phyloP scores from a whole-genome alignment of 352 stramenopile species.

The Globisporangium ultimum region DNA sequence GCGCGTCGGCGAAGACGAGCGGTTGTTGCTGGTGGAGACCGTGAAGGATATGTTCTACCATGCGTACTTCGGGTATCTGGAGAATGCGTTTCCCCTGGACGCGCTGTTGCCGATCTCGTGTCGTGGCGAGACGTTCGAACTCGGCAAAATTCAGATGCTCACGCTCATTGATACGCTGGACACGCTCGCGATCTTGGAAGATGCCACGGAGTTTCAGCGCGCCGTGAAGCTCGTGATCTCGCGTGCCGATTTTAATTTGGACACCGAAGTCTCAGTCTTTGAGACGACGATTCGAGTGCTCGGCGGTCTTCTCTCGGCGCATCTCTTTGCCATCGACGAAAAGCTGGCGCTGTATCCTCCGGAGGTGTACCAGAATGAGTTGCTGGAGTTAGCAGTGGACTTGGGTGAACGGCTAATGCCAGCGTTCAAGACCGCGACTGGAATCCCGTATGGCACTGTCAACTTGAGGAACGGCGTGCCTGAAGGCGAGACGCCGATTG shows the following conservation, averaged over 20 bases:
- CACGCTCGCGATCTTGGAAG: conserved; percentile 84
- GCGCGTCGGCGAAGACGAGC: conserved; percentile 55
- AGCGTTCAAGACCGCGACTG: conserved; percentile 95
- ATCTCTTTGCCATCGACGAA: conserved; percentile 73
- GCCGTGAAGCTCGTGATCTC: conserved; percentile 61
- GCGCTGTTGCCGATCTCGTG: conserved; percentile 74
- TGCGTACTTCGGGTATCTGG: conserved; percentile 83
- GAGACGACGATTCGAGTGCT: conserved; percentile 93
- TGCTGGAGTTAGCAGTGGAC: conserved; percentile 93
- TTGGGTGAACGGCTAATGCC: conserved; percentile 94
- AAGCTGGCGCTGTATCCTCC: conserved; percentile 46
- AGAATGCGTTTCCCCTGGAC: conserved; percentile 80
- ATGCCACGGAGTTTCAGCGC: conserved; percentile 68
- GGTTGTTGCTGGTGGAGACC: conserved; percentile 42
- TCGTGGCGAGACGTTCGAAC: conserved; percentile 64
- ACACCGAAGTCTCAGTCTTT: conserved; percentile 91
- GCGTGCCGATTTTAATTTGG: conserved; percentile 72
- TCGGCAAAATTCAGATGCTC: conserved; percentile 79
- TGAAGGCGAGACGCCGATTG: conserved; percentile 91
- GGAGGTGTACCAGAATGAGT: conserved; percentile 88
- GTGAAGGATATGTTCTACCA: conserved; percentile 91
- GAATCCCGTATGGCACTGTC: conserved; percentile 97
- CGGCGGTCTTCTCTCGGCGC: conserved; percentile 88
- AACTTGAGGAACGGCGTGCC: conserved; percentile 92
- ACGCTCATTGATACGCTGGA: conserved; percentile 92